A percentile compares a stretch with the other conserved stretches of the same genome.
phyloP scores from a whole-genome alignment of 2,329 filamentous ascomycete species.

The Berkeleyomyces basicola region DNA sequence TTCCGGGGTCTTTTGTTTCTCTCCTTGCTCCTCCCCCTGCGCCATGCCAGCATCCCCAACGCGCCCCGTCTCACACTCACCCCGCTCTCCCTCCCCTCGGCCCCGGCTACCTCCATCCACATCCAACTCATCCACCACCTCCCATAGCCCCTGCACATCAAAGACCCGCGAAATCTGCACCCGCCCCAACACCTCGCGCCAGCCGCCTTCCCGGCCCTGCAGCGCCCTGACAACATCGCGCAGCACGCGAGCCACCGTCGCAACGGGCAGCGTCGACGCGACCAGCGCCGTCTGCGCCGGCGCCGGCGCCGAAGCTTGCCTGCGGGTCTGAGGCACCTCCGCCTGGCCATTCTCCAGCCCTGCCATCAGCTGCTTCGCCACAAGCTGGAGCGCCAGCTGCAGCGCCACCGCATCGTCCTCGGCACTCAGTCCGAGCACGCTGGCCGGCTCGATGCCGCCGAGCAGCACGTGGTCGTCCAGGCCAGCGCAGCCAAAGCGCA shows the following conservation, averaged over 20 bases:
- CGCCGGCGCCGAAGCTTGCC: no score
- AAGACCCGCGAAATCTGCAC: constrained; percentile 41
- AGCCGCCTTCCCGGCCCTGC: constrained; percentile 15
- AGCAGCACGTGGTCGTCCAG: constrained; percentile 32
- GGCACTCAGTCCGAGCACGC: constrained; percentile 36
- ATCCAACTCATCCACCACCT: constrained; percentile 32
- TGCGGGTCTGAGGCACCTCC: no score
- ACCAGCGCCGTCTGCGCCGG: constrained; percentile 23
- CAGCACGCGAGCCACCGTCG: constrained; percentile 26
- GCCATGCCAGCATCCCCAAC: background rate
- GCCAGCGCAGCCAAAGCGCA: constrained; percentile 26
- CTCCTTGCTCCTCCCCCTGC: background rate
- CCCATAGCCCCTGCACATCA: constrained; percentile 40
- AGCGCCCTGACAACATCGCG: constrained; percentile 18
- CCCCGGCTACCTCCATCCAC: no score
- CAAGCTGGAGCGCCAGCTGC: constrained; percentile 14
- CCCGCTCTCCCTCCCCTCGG: background rate
- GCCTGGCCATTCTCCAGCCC: no score
- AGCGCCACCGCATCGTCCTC: constrained; percentile 34
- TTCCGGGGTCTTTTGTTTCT: no score
- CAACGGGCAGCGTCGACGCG: constrained; percentile 31
- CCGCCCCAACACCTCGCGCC: constrained; percentile 27
- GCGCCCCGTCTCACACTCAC: background rate
- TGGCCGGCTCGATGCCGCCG: constrained; percentile 32
- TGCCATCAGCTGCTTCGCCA: constrained; percentile 18